Base-by-base conservation (phyloP, 192 early-diverging fungal genomes). In the Martensiomyces pterosporus region DNA sequence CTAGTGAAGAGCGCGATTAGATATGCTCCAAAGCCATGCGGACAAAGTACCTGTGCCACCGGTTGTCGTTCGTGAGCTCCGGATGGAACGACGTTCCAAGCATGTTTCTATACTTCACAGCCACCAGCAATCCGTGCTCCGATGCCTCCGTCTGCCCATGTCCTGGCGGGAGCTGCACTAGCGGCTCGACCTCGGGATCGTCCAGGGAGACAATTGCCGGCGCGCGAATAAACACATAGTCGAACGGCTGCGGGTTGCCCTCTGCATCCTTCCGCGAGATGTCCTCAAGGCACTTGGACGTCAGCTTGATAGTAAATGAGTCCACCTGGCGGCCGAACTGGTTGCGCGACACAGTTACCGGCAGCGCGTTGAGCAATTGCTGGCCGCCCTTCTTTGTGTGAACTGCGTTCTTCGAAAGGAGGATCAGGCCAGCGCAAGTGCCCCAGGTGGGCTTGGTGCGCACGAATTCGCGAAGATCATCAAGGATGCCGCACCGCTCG, bases 41-140 rank as follows among this genome's bases (percentile, higher is more conserved):
- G 19, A 74, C 66, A 87, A 96, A 98, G 72, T 84, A 94, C 43
- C 67, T 64, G 63, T 98, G 96, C 75, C 94, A 85, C 18, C 93
- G 67, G 54, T 79, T 79, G 65, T 99, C 96, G 12, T 57, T 51
- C 5, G 96, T 99, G 44, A 99, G 76, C 61, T 99, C 96, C 1
- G 96, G 96, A 54, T 99, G 96, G 79, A 99, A 99, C 32, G 90
- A 82, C 0, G 91, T 92, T 35, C 85, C 96, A 24, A 99, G 63
- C 15, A 97, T 59, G 35, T 90, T 80, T 39, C 80, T 86, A 52
- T 97, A 90, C 51, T 75, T 79, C 19, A 99, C 93, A 2, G 96
- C 96, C 21, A 99, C 94, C 63, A 93, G 79, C 45, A 77, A 42
- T 15, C 77, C 82, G 36, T 75, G 58, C 17, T 81, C 79, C 22